Evolutionary conservation across 139 green algal genomes (phyloP), one percentile per base, ranked within the genome.

Genomic region (Prasinococcaceae sp.): DNA sequence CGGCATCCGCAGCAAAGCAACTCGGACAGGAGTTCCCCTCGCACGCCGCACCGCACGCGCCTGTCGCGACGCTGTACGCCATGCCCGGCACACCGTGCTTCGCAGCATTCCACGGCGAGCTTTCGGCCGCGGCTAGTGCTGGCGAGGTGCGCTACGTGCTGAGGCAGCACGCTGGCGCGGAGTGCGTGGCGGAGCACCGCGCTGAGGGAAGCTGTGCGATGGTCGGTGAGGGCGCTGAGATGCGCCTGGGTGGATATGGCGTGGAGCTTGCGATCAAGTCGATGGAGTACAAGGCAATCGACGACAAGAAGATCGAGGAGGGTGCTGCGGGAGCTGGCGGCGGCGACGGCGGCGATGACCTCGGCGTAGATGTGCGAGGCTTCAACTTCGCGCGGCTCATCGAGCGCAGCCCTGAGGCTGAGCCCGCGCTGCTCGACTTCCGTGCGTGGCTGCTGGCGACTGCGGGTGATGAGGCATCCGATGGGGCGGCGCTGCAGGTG

Each of bases 231-330:
- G n/a, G n/a, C n/a, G n/a, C n/a, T n/a, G 19, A 17, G 4, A 28
- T 87, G 41, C 40, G 49, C 17, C 50, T 92, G 36, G 66, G 73
- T 0, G 90, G 90, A 2, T 98, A 79, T 30, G 89, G 89, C 8
- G 77, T 90, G 17, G 89, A 97, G 71, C 68, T 94, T 38, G 87
- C 83, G 3, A 71, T 98, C 6, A 98, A 98, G 61, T 95, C 92
- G 72, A 97, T 86, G 65, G 90, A 98, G 66, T 97, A 98, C 69
- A 89, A 79, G 23, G 89, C 89, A 0, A 65, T 88, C 39, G 86
- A 96, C 55, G 89, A 96, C 58, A 76, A 55, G 22, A 70, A 72
- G 40, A 37, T 73, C 27, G 60, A 49, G 29, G 51, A 66, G 35
- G 74, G 41, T 63, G 17, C 12, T 49, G 8, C 41, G 9, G 22